A percentile compares a stretch with the other conserved stretches of the same genome.
Conservation (phyloP, 192 early-diverging fungal genomes). For the Entomortierella lignicola region DNA sequence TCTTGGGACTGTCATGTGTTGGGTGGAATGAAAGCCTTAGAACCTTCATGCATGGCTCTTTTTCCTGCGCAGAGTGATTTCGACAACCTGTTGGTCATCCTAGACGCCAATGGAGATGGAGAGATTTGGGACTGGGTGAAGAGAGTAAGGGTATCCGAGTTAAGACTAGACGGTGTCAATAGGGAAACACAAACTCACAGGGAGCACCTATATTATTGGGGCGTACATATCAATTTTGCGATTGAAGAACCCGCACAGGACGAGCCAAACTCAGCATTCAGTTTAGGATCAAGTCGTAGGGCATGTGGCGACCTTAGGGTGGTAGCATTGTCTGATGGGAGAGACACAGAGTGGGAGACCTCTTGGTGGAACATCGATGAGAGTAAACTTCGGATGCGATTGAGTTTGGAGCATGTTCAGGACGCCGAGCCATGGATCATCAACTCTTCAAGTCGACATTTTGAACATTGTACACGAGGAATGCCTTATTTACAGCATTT, state of each 20-base stretch:
- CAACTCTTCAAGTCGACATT: conserved; percentile 7
- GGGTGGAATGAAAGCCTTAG: not conserved
- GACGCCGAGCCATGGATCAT: not conserved
- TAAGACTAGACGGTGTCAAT: not conserved
- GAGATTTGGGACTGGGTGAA: conserved; percentile 39
- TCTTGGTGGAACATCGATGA: conserved; percentile 27
- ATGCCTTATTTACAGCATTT: not conserved
- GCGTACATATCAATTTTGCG: conserved; percentile 22
- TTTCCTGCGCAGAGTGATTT: conserved; percentile 32
- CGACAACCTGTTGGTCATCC: conserved; percentile 21
- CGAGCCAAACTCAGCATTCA: not conserved
- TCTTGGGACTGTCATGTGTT: conserved; percentile 7
- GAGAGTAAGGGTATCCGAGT: not conserved
- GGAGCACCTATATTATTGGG: conserved; percentile 31
- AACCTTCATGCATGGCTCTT: conserved; percentile 27
- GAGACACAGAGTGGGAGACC: conserved; percentile 20
- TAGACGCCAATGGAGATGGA: conserved; percentile 12
- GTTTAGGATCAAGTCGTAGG: not conserved
- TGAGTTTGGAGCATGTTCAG: not conserved
- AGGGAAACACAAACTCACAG: not conserved
- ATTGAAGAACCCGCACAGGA: conserved; percentile 12
- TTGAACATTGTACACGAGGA: conserved; percentile 15
- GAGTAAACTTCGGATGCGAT: not conserved
- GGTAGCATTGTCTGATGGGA: conserved; percentile 27
- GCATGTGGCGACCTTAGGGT: conserved; percentile 20